Evolutionary conservation across 371 early-diverging fungal species (phyloP), one percentile per base, ranked within the genome.

Genomic region (Chytridium lagenaria): DNA sequence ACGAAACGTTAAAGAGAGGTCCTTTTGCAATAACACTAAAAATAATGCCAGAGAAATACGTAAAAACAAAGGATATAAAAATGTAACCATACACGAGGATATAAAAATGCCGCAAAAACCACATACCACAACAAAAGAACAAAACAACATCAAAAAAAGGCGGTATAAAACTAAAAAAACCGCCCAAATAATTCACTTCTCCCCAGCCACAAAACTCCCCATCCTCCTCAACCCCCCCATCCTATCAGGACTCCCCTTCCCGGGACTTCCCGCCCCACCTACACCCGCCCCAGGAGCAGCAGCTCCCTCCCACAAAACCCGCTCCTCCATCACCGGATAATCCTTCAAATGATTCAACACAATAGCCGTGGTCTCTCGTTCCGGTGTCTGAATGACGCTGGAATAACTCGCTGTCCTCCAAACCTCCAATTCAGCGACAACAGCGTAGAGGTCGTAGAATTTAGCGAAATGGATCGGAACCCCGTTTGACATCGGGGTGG

Each of bases 391-490:
- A 31, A 79, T 66, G 30, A 59, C 68, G 39, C 70, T 68, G 34
- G 61, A 30, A 73, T 82, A 82, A 19, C 75, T 74, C 5, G 70
- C 57, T 19, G 68, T 64, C 26, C 85, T 70, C 78, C 80, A 81
- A 34, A 77, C 72, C 59, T 84, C 85, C 15, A 84, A 69, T 74
- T 84, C 85, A 2, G 81, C 77, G 1, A 75, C 76, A 37, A 81
- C 76, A 19, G 79, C 67, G 73, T 81, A 82, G 65, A 84, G 68
- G 71, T 80, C 74, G 75, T 84, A 82, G 72, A 75, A 82, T 72
- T 82, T 82, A 19, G 75, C 68, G 52, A 84, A 82, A 67, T 84
- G 79, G 74, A 84, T 69, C n/a, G n/a, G n/a, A n/a, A n/a, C n/a
- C n/a, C n/a, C n/a, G n/a, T n/a, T n/a, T n/a, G n/a, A n/a, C n/a